Percentiles rank a stretch among this genome's conserved stretches.
Conservation (phyloP, 129 eudicot species). For the Lonicera japonica region DNA sequence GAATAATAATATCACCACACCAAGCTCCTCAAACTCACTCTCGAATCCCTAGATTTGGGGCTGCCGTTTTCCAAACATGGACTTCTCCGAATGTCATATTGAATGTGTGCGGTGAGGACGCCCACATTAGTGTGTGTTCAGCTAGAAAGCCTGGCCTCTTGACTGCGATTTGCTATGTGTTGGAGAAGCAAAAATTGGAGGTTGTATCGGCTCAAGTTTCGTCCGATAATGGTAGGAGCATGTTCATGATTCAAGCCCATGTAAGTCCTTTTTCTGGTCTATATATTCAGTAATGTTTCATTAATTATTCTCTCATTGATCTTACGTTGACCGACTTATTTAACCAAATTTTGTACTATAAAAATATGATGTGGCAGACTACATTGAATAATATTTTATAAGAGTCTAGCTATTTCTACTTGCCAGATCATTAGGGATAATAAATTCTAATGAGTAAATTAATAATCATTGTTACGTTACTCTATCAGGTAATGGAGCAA, state of each 20-base stretch:
- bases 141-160: slow-evolving; percentile 44
- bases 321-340: no score
- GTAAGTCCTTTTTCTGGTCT: slow-evolving; percentile 29
- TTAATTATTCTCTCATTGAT: no score
- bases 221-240: slow-evolving; percentile 29
- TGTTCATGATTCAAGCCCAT: slow-evolving; percentile 73
- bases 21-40: slow-evolving; percentile 15
- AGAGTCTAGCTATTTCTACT: no score
- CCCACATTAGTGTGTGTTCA: slow-evolving; percentile 58
- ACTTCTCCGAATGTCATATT: slow-evolving; percentile 62
- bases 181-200: slow-evolving; percentile 68
- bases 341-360: no score
- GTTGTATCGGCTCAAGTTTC: slow-evolving; percentile 58
- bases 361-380: no score
- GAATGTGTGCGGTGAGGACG: slow-evolving; percentile 58
- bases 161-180: slow-evolving; percentile 42
- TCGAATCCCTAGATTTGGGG: slow-evolving; percentile 18
- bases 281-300: no score
- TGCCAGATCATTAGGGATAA: no score
- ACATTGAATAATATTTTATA: no score
- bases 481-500: no score
- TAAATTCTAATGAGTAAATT: no score
- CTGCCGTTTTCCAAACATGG: slow-evolving; percentile 58
- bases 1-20: background rate
- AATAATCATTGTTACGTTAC: no score